A percentile compares a stretch with the other conserved stretches of the same genome.
phyloP scores from a whole-genome alignment of 2,329 filamentous ascomycete species.

The Periconia sp. region DNA sequence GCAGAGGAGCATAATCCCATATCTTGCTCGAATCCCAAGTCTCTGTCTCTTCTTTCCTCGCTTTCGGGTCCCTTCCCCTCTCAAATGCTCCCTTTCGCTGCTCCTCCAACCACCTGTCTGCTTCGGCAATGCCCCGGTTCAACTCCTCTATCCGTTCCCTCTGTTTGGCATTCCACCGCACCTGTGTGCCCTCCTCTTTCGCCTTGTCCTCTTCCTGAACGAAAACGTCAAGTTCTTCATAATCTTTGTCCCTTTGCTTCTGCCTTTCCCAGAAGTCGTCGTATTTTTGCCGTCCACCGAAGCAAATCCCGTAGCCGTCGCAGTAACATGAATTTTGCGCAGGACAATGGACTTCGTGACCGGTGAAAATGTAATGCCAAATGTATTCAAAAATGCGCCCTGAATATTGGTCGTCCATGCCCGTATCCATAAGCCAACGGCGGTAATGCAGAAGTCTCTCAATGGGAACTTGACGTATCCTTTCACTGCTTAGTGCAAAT shows the following conservation, averaged over 20 bases:
- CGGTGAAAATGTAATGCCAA: slow-evolving; percentile 50
- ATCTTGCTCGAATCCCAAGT: slow-evolving; percentile 40
- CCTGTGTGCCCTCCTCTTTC: slow-evolving; percentile 32
- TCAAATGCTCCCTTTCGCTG: slow-evolving; percentile 38
- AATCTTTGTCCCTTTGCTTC: slow-evolving; percentile 48
- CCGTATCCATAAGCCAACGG: slow-evolving; percentile 56
- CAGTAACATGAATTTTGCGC: slow-evolving; percentile 61
- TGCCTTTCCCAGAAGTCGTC: slow-evolving; percentile 57
- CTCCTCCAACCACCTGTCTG: slow-evolving; percentile 36
- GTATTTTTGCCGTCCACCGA: slow-evolving; percentile 58
- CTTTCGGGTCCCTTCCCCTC: slow-evolving; percentile 40
- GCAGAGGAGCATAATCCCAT: slow-evolving; percentile 44
- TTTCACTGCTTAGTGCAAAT: slow-evolving; percentile 58
- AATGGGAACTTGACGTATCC: slow-evolving; percentile 56
- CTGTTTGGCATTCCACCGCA: slow-evolving; percentile 27
- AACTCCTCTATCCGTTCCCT: slow-evolving; percentile 27
- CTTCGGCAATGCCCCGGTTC: slow-evolving; percentile 20
- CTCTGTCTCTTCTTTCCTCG: slow-evolving; percentile 41
- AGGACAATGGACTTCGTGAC: slow-evolving; percentile 46
- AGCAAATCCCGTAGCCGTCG: slow-evolving; percentile 69
- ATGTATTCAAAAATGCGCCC: slow-evolving; percentile 49
- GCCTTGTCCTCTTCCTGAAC: slow-evolving; percentile 45
- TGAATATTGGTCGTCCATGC: slow-evolving; percentile 45
- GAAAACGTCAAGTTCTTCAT: slow-evolving; percentile 49
- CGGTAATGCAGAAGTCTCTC: slow-evolving; percentile 60